Evolutionary conservation across 768 basidiomycete genomes (phyloP), one percentile per base, ranked within the genome.

Genomic region (Agrocybe praecox): DNA sequence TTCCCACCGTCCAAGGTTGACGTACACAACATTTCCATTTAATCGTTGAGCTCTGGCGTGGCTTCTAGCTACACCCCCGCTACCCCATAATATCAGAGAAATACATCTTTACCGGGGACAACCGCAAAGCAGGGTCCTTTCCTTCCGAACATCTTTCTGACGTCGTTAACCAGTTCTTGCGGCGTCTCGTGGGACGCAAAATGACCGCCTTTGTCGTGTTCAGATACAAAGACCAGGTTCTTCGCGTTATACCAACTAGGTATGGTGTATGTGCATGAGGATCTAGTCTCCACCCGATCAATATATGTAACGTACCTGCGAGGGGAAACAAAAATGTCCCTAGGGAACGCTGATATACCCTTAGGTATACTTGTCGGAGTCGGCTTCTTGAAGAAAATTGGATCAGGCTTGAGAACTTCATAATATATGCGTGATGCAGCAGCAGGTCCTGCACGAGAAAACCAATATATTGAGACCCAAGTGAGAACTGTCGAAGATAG

Each of bases 391-490:
- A 58, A 40, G 1, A 50, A 59, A 11, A 52, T 53, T 29, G 60
- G 57, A 15, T 54, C 61, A 19, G 22, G 23, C 46, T 59, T 62
- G 46, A 34, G 52, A 33, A 60, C 56, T 62, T 87, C 86, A 60
- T 79, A 84, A 65, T 87, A 87, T 21, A 86, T 84, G 17, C 83
- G 71, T 14, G 79, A 22, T 0, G 85, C 79, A 0, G 85, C 81
- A 2, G 83, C 74, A 2, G 86, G 84, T 0, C 85, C 83, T 0
- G 78, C 75, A 11, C 76, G 73, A 5, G 84, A 84, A 69, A 85
- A 83, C 74, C 74, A 79, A 62, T 79, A 83, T 11, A 83, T 71
- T 2, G 81, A 83, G 11, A 83, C 62, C 83, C 83, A 85, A 0
- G 79, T 82, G 23, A 85, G 56, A 0, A 84, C 83, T 84, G 56